These are phyloP conservation scores for Mucor velutinosus DNA, from an alignment of 371 early-diverging fungal species.

Conservation along the genomic window DNA sequence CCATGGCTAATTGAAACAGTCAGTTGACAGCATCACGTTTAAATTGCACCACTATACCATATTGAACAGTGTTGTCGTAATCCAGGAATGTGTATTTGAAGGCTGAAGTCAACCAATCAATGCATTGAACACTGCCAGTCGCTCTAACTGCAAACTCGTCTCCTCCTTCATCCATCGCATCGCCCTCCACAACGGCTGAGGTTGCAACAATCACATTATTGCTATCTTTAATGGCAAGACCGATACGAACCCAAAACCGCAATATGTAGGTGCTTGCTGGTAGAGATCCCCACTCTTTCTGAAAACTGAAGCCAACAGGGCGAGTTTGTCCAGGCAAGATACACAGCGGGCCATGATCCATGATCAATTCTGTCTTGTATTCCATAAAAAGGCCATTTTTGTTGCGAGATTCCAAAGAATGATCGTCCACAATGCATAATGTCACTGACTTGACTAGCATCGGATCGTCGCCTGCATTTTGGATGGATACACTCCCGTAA, in stretches of 20 bases:
- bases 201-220: neutral
- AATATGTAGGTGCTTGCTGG: constrained; percentile 9
- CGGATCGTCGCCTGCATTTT: constrained; percentile 16
- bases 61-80: constrained; percentile 66
- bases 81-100: constrained; percentile 59
- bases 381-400: constrained; percentile 13
- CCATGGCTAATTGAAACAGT: constrained; percentile 19
- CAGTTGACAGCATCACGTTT: neutral
- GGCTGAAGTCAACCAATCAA: constrained; percentile 17
- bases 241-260: constrained; percentile 17
- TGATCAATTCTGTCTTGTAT: constrained; percentile 14
- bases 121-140: constrained; percentile 6
- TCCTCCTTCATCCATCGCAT: neutral
- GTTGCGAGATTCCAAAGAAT: neutral
- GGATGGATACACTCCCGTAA: constrained; percentile 23
- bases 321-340: constrained; percentile 19
- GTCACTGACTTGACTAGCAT: constrained; percentile 14
- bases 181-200: neutral
- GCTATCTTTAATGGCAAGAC: constrained; percentile 5
- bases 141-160: constrained; percentile 15
- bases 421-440: constrained; percentile 18
- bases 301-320: constrained; percentile 20
- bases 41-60: constrained; percentile 35
- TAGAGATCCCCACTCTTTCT: constrained; percentile 11
- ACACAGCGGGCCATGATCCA: neutral